phyloP scores from a whole-genome alignment of 2,329 filamentous ascomycete genomes.

The Cucurbitaria berberidis region DNA sequence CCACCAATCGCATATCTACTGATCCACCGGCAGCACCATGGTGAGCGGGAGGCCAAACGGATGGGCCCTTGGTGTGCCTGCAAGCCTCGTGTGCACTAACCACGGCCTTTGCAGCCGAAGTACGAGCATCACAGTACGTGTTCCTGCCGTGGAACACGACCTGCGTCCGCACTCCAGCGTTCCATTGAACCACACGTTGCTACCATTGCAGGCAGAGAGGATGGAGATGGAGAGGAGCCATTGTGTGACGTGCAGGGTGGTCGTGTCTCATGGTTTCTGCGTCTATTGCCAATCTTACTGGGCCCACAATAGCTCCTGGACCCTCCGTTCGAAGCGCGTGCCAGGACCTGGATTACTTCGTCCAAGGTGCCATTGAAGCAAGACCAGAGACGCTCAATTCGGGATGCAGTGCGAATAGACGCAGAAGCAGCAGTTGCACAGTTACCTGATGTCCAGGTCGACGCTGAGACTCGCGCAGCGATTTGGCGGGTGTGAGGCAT shows the following conservation, averaged over 20 bases:
- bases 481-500: not conserved
- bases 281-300: slow-evolving; percentile 26
- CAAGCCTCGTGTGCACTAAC: no score
- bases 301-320: slow-evolving; percentile 10
- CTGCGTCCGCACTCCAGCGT: slow-evolving; percentile 1
- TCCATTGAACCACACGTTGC: not conserved
- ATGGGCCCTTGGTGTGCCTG: not conserved
- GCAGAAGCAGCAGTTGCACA: not conserved
- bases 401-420: slow-evolving; percentile 2
- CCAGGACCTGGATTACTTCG: slow-evolving; percentile 4
- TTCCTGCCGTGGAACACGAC: slow-evolving; percentile 3
- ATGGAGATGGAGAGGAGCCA: not conserved
- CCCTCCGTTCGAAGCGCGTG: not conserved
- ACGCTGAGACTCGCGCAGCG: not conserved
- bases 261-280: slow-evolving; percentile 2
- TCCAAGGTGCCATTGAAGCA: not conserved
- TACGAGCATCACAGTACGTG: not conserved
- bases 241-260: slow-evolving; percentile 12
- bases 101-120: not conserved
- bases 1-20: no score
- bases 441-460: not conserved
- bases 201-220: not conserved
- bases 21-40: not conserved
- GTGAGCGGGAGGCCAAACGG: not conserved
- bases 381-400: not conserved